These are phyloP conservation scores for Cucumis hystrix DNA, from an alignment of 306 rosid genomes.

Conservation along the genomic window DNA sequence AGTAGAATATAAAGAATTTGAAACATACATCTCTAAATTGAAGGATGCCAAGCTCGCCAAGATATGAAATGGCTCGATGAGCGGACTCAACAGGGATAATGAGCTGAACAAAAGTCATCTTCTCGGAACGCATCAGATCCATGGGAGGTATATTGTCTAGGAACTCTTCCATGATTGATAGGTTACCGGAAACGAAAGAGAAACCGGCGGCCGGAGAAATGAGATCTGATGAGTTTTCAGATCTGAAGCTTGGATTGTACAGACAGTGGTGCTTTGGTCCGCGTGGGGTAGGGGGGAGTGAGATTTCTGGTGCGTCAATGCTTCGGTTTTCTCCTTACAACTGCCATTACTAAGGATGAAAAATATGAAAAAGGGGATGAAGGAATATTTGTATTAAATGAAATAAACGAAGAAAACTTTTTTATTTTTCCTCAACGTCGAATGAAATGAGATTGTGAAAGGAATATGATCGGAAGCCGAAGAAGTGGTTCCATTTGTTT, in stretches of 20 bases:
- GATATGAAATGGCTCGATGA: slow-evolving; percentile 80
- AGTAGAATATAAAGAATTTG: slow-evolving; percentile 25
- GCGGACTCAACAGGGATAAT: slow-evolving; percentile 92
- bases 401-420: not conserved
- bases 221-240: slow-evolving; percentile 10
- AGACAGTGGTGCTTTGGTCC: not conserved
- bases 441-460: not conserved
- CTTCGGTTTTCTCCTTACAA: slow-evolving; percentile 24
- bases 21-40: slow-evolving; percentile 84
- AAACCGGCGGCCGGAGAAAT: slow-evolving; percentile 10
- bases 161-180: slow-evolving; percentile 48
- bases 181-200: slow-evolving; percentile 22
- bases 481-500: not conserved
- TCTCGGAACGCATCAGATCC: slow-evolving; percentile 99
- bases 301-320: slow-evolving; percentile 21
- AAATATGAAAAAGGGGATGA: not conserved
- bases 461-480: not conserved
- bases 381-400: not conserved
- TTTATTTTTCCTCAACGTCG: not conserved
- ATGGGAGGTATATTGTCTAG: slow-evolving; percentile 59
- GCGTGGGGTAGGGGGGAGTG: slow-evolving; percentile 9
- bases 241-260: slow-evolving; percentile 30
- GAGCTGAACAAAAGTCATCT: slow-evolving; percentile 93
- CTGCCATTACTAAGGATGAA: slow-evolving; percentile 17
- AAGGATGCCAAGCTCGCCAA: slow-evolving; percentile 92